These are phyloP conservation scores for Aegilops bicornis DNA, from an alignment of 176 grass and related monocot genomes.

Conservation along the genomic window DNA sequence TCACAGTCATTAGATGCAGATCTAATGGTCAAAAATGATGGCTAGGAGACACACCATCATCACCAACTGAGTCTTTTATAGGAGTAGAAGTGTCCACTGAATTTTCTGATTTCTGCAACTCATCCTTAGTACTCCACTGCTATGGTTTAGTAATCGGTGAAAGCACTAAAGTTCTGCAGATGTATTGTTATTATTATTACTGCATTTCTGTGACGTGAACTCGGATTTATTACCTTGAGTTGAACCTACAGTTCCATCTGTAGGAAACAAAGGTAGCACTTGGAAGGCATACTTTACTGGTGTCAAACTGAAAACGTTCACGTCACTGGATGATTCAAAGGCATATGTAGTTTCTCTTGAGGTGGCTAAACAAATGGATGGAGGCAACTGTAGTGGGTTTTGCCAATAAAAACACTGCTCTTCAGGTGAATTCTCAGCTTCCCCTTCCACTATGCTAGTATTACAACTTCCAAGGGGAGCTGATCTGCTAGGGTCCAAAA, in stretches of 20 bases:
- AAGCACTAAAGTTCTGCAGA: background rate
- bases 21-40: too few species aligned
- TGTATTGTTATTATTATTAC: background rate
- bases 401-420: slow-evolving; percentile 43
- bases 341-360: slow-evolving; percentile 47
- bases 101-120: background rate
- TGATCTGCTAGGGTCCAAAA: slow-evolving; percentile 15
- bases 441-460: slow-evolving; percentile 30
- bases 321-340: slow-evolving; percentile 45
- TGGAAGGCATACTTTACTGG: slow-evolving; percentile 48
- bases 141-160: background rate
- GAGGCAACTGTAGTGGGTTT: slow-evolving; percentile 46
- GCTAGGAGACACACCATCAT: too few species aligned
- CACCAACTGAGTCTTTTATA: too few species aligned
- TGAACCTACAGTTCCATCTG: slow-evolving; percentile 44
- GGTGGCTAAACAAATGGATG: slow-evolving; percentile 53
- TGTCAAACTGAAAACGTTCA: slow-evolving; percentile 44
- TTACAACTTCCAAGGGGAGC: slow-evolving; percentile 45
- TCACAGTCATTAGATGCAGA: too few species aligned
- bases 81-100: background rate
- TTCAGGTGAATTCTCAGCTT: slow-evolving; percentile 64
- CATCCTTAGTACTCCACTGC: background rate
- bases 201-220: slow-evolving; percentile 1
- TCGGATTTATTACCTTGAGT: slow-evolving; percentile 30
- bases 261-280: slow-evolving; percentile 53